phyloP scores from a whole-genome alignment of 2,329 filamentous ascomycete species.

The Coniochaeta sp. region DNA sequence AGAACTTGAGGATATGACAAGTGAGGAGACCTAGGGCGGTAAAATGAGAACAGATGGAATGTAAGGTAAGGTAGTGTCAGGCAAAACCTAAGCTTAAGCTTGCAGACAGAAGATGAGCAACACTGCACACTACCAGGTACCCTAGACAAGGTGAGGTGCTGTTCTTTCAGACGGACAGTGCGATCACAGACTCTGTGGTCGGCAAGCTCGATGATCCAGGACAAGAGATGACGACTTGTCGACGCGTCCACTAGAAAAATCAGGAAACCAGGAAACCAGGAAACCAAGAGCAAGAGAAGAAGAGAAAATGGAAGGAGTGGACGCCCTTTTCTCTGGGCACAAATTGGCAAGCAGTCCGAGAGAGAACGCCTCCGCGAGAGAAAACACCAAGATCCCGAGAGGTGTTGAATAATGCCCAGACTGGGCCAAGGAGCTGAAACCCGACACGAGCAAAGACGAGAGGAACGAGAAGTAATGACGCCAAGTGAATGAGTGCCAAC shows the following conservation, averaged over 20 bases:
- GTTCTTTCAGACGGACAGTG: background rate
- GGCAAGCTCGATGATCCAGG: background rate
- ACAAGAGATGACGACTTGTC: background rate
- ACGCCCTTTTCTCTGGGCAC: slow-evolving; percentile 1
- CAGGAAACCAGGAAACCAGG: no score
- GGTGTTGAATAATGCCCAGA: background rate
- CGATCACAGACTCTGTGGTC: background rate
- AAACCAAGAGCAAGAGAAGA: no score
- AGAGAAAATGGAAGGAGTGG: background rate
- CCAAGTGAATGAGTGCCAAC: background rate
- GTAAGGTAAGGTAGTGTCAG: background rate
- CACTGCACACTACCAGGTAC: no score
- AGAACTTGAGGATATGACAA: background rate
- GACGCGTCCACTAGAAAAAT: background rate
- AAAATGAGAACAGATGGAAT: background rate
- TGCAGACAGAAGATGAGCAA: no score
- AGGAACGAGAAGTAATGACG: background rate
- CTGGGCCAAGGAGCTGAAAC: background rate
- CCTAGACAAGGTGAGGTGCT: background rate
- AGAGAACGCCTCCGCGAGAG: background rate
- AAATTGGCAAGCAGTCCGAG: background rate
- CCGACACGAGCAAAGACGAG: background rate
- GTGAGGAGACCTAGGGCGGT: background rate
- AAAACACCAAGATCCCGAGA: background rate
- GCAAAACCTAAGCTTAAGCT: background rate